Conservation (phyloP, 164 flowering plant species). For the Dillenia turbinata region DNA sequence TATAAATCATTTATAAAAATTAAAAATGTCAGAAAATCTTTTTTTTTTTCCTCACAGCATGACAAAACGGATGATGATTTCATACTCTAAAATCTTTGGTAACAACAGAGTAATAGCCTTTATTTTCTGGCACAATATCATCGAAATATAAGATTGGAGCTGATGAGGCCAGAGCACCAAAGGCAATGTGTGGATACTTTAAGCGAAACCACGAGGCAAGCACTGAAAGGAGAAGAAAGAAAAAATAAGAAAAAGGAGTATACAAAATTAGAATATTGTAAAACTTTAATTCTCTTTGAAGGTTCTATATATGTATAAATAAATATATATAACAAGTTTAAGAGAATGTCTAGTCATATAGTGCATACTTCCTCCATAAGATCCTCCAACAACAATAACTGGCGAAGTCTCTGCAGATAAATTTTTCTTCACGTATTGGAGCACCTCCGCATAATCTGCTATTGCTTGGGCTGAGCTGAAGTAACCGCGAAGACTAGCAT, state of each 20-base stretch:
- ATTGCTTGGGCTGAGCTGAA: slow-evolving; percentile 75
- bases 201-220: slow-evolving; percentile 73
- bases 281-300: no score
- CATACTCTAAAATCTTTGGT: slow-evolving; percentile 41
- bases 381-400: slow-evolving; percentile 59
- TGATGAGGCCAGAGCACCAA: slow-evolving; percentile 71
- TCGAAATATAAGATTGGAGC: slow-evolving; percentile 71
- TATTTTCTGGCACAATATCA: slow-evolving; percentile 35
- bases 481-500: slow-evolving; percentile 50
- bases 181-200: slow-evolving; percentile 57
- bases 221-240: slow-evolving; percentile 29
- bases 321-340: no score
- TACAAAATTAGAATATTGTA: no score
- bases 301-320: no score
- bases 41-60: no score
- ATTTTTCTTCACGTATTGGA: slow-evolving; percentile 38
- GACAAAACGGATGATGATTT: background rate
- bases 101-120: slow-evolving; percentile 32
- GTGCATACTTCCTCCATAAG: slow-evolving; percentile 68
- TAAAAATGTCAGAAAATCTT: background rate
- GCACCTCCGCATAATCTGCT: slow-evolving; percentile 61
- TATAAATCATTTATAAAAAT: no score
- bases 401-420: slow-evolving; percentile 45
- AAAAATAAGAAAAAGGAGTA: background rate
- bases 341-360: no score